phyloP scores from a whole-genome alignment of 345 rosid genomes.

The Populus ilicifolia region DNA sequence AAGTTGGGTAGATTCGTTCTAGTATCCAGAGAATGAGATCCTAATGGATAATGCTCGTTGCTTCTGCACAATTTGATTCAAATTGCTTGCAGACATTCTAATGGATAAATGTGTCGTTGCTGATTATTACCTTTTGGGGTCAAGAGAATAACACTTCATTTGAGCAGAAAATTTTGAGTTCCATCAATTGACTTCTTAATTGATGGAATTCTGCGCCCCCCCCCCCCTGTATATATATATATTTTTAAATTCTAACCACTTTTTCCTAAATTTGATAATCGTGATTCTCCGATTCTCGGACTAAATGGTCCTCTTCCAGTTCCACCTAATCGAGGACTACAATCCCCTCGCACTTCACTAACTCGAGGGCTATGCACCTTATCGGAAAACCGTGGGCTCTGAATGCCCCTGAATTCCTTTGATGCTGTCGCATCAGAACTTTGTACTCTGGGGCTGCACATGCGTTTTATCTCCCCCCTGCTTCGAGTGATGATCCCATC shows the following conservation, averaged over 20 bases:
- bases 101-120: neutral
- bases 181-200: neutral
- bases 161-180: neutral
- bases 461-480: slow-evolving; percentile 25
- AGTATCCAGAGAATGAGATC: too few relatives aligned
- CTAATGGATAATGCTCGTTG: too few relatives aligned
- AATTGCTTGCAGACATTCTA: neutral
- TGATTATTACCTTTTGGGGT: neutral
- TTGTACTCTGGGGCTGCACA: slow-evolving; percentile 13
- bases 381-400: slow-evolving; percentile 61
- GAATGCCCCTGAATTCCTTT: slow-evolving; percentile 40
- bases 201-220: neutral
- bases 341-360: slow-evolving; percentile 47
- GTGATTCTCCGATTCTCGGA: slow-evolving; percentile 50
- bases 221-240: too few relatives aligned
- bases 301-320: slow-evolving; percentile 56
- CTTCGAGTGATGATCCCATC: slow-evolving; percentile 28
- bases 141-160: neutral
- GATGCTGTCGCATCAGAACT: slow-evolving; percentile 37
- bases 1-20: too few relatives aligned
- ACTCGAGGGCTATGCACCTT: slow-evolving; percentile 53
- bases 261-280: slow-evolving; percentile 62
- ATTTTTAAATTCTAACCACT: slow-evolving; percentile 31
- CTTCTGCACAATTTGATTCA: neutral
- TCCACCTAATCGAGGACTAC: slow-evolving; percentile 51